Evolutionary conservation across 768 basidiomycete species (phyloP).

Genomic region (Trametes maxima): DNA sequence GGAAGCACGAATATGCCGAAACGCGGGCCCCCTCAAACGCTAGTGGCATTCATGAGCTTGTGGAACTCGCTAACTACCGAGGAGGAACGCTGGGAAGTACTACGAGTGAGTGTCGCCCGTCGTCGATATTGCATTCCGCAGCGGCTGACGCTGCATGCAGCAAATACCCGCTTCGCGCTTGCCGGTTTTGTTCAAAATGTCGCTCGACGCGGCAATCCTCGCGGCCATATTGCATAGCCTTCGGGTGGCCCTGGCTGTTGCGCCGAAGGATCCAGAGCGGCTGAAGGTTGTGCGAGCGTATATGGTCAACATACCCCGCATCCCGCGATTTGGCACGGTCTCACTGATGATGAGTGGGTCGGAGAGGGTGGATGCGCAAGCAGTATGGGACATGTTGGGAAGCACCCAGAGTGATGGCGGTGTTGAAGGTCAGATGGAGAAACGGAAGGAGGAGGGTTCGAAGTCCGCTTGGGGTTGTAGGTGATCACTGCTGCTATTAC

Average conservation of each 20-base stretch:
- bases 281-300: slow-evolving; percentile 43
- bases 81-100: slow-evolving; percentile 56
- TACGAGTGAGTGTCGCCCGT: slow-evolving; percentile 51
- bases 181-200: slow-evolving; percentile 66
- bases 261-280: slow-evolving; percentile 21
- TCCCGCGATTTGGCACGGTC: slow-evolving; percentile 66
- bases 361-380: slow-evolving; percentile 53
- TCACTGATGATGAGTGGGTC: slow-evolving; percentile 58
- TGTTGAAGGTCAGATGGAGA: slow-evolving; percentile 21
- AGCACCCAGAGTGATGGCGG: slow-evolving; percentile 6
- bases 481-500: not conserved
- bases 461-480: not conserved
- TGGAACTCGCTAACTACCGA: slow-evolving; percentile 52
- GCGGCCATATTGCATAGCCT: slow-evolving; percentile 59
- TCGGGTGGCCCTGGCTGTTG: slow-evolving; percentile 31
- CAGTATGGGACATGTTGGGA: slow-evolving; percentile 48
- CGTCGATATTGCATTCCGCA: not conserved
- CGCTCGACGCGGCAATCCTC: slow-evolving; percentile 68
- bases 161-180: slow-evolving; percentile 55
- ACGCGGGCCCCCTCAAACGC: slow-evolving; percentile 41
- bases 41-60: slow-evolving; percentile 63
- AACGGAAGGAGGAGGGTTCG: slow-evolving; percentile 16
- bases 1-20: slow-evolving; percentile 9
- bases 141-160: slow-evolving; percentile 36
- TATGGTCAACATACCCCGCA: slow-evolving; percentile 52